Evolutionary conservation across 2,329 filamentous ascomycete genomes (phyloP), one percentile per base, ranked within the genome.

Genomic region (Trichoderma sp.): DNA sequence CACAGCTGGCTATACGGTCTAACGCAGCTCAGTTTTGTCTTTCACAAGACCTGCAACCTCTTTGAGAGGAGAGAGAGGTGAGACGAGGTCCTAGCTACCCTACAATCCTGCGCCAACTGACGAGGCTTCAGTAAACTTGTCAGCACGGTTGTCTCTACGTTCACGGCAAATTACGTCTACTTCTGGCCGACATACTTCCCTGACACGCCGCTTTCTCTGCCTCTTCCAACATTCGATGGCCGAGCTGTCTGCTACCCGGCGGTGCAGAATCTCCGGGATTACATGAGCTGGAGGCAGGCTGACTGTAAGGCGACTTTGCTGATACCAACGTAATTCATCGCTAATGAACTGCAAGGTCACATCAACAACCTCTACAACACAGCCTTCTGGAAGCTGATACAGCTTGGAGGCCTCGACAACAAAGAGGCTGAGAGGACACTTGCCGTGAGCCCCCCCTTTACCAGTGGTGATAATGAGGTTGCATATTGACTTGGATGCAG

Each of bases 321-420:
- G 5, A 26, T 34, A 14, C n/a, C 3, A 34, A 5, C 30, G 17
- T 7, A 1, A 24, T 62, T 21, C 26, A 19, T n/a, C 39, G 34
- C 70, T 73, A 67, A 75, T 43, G 3, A 12, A 26, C 0, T 5
- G 12, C 34, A 10, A 94, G 91, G 91, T 69, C 95, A 99, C 75
- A 96, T 99, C 72, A 99, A 99, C 77, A 99, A 99, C 73, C 85
- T 99, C 5, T 99, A 97, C 78, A 99, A 99, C 75, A 99, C 95
- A 0, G 92, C 92, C 0, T 98, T 98, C 76, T 99, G 95, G 95
- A 83, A 89, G 0, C 81, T 99, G 72, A 90, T 98, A 24, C 87
- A 92, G 68, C 81, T 87, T 55, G 93, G 91, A 2, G 90, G 89
- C 0, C 84, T 95, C 80, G 88, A 85, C 60, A 85, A 87, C 34